phyloP scores from a whole-genome alignment of 768 basidiomycete species.

The Coprinopsis strossmayeri region DNA sequence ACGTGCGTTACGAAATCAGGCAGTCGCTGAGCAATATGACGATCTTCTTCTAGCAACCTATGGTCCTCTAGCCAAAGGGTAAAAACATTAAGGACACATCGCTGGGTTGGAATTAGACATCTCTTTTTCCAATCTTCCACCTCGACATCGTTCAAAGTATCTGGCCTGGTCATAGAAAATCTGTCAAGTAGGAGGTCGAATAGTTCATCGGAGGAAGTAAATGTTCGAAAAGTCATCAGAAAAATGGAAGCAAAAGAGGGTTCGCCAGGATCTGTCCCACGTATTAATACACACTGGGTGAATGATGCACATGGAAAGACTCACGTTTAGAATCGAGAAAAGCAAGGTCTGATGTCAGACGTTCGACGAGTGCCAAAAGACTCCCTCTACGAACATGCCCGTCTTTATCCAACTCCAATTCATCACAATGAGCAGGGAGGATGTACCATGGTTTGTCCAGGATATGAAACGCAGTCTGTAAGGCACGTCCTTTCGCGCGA shows the following conservation, averaged over 20 bases:
- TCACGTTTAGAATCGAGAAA: constrained; percentile 46
- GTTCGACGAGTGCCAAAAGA: constrained; percentile 64
- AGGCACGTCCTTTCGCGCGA: constrained; percentile 12
- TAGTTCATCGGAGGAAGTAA: constrained; percentile 61
- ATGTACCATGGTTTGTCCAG: constrained; percentile 55
- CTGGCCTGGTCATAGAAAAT: constrained; percentile 50
- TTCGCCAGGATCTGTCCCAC: constrained; percentile 11
- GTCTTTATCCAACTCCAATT: constrained; percentile 59
- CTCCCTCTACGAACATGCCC: constrained; percentile 66
- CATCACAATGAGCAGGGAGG: constrained; percentile 48
- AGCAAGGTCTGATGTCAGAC: constrained; percentile 42
- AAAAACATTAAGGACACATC: constrained; percentile 51
- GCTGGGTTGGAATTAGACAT: constrained; percentile 56
- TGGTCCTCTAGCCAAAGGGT: constrained; percentile 58
- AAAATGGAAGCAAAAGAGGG: constrained; percentile 52
- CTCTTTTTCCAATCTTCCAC: constrained; percentile 59
- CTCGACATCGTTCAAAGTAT: constrained; percentile 43
- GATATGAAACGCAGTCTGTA: constrained; percentile 28
- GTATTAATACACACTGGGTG: not conserved
- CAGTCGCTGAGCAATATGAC: constrained; percentile 49
- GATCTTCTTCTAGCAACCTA: constrained; percentile 57
- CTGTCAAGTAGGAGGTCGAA: constrained; percentile 63
- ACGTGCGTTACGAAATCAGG: constrained; percentile 48
- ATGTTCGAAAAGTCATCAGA: constrained; percentile 78
- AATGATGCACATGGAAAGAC: constrained; percentile 20